Conservation (phyloP, 2,329 filamentous ascomycete genomes). For the Aureobasidium uvarum region DNA sequence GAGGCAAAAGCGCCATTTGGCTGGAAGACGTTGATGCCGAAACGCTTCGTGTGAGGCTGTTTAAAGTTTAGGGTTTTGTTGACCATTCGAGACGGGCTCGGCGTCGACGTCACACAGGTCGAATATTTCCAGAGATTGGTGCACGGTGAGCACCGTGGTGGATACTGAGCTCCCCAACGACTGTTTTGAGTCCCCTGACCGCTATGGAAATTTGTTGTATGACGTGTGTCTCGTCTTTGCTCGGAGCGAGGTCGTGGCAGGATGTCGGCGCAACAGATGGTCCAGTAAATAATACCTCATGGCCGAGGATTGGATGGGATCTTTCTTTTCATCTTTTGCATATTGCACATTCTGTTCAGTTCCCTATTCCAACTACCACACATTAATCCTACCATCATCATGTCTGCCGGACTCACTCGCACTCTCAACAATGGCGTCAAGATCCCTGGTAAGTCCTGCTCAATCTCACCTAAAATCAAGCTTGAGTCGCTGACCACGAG, state of each 20-base stretch:
- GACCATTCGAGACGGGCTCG: slow-evolving; percentile 13
- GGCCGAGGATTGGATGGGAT: slow-evolving; percentile 2
- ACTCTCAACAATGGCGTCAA: slow-evolving; percentile 58
- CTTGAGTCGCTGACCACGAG: slow-evolving; percentile 8
- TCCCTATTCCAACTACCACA: not conserved
- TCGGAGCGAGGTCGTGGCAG: slow-evolving; percentile 25
- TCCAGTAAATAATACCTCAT: slow-evolving; percentile 25
- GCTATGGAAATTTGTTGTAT: slow-evolving; percentile 24
- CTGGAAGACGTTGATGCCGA: slow-evolving; percentile 19
- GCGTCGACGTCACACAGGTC: slow-evolving; percentile 15
- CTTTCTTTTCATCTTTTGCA: slow-evolving; percentile 19
- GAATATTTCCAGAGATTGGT: slow-evolving; percentile 19
- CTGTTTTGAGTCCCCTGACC: slow-evolving; percentile 24
- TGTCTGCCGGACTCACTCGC: slow-evolving; percentile 57
- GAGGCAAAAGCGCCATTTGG: slow-evolving; percentile 22
- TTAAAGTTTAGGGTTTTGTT: slow-evolving; percentile 21
- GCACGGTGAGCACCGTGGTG: slow-evolving; percentile 23
- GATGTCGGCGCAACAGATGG: slow-evolving; percentile 11
- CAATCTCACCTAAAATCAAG: not conserved
- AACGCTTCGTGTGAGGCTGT: slow-evolving; percentile 23
- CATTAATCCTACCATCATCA: slow-evolving; percentile 37
- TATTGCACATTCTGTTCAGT: not conserved
- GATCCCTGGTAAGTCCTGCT: slow-evolving; percentile 47
- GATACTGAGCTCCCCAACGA: slow-evolving; percentile 23
- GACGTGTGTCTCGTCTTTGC: slow-evolving; percentile 22